Conservation (phyloP, 2,329 filamentous ascomycete genomes). For the Botrytis fragariae region DNA sequence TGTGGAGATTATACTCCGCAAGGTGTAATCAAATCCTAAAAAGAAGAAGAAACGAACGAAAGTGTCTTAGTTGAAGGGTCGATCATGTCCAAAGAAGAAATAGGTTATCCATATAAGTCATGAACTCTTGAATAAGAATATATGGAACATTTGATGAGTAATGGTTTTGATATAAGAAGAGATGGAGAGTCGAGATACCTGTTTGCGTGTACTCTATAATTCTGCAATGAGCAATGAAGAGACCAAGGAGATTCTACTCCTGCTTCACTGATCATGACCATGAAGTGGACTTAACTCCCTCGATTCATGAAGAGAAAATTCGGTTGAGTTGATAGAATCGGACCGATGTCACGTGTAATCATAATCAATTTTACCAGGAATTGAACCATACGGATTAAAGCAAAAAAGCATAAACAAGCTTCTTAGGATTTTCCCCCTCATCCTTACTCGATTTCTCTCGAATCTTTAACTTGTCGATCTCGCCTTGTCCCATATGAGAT, state of each 20-base stretch:
- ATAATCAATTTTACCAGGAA: background rate
- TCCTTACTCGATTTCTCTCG: background rate
- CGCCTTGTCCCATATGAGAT: background rate
- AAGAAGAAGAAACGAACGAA: background rate
- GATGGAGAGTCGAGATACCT: background rate
- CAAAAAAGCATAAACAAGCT: background rate
- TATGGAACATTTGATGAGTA: background rate
- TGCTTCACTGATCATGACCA: background rate
- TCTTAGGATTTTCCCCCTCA: background rate
- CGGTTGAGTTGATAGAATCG: background rate
- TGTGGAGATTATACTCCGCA: background rate
- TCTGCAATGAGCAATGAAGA: background rate
- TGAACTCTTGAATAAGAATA: background rate
- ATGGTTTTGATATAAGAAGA: background rate
- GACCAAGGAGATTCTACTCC: background rate
- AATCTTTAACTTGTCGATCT: background rate
- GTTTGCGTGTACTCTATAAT: background rate
- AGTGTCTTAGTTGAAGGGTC: constrained; percentile 6
- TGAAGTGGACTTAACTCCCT: background rate
- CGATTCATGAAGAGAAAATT: background rate
- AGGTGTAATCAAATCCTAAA: background rate
- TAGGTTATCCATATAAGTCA: background rate
- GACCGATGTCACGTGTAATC: background rate
- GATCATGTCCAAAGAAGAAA: constrained; percentile 7
- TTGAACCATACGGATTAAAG: background rate